Conservation (phyloP, 352 stramenopile species). For the Globisporangium rhizosaccharum region DNA sequence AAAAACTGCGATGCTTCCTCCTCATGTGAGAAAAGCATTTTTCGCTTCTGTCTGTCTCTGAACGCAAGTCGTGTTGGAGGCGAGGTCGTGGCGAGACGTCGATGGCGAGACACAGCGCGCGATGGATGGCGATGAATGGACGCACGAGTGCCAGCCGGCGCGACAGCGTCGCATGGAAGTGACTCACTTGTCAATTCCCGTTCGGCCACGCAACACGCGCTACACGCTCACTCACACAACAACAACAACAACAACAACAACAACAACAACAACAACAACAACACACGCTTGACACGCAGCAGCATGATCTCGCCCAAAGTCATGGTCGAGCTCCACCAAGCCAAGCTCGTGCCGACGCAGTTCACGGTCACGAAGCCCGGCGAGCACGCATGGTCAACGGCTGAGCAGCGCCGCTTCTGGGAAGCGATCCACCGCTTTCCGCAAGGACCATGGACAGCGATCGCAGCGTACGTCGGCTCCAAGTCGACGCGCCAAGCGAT, state of each 20-base stretch:
- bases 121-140: too few species aligned
- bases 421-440: constrained; percentile 54
- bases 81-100: too few species aligned
- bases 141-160: too few species aligned
- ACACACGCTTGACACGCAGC: neutral
- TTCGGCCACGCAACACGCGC: neutral
- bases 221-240: neutral
- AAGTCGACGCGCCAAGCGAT: constrained; percentile 63
- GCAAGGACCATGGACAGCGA: constrained; percentile 54
- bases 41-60: too few species aligned
- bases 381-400: constrained; percentile 41
- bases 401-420: constrained; percentile 49
- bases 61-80: too few species aligned
- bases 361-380: constrained; percentile 52
- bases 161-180: too few species aligned
- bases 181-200: constrained; percentile 7
- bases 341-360: constrained; percentile 48
- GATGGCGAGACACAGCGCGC: too few species aligned
- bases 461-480: constrained; percentile 53
- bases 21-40: too few species aligned
- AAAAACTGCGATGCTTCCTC: too few species aligned
- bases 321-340: constrained; percentile 51
- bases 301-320: constrained; percentile 53
- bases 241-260: neutral
- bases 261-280: neutral